These are phyloP conservation scores for Eucalyptus virginea DNA, from an alignment of 345 rosid species.

Conservation along the genomic window DNA sequence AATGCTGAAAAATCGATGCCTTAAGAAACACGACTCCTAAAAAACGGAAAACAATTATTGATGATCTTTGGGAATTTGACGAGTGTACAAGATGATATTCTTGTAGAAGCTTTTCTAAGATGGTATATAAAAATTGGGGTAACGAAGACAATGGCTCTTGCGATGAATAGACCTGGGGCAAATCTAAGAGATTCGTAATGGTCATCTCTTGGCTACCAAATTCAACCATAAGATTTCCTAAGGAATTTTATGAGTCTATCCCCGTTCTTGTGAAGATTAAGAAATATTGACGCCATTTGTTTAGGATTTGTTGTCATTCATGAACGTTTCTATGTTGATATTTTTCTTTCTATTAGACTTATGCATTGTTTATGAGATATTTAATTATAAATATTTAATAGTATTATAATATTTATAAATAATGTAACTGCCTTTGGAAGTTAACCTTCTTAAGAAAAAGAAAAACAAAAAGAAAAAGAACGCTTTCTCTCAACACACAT, in stretches of 20 bases:
- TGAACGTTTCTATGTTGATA: neutral
- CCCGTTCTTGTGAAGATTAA: neutral
- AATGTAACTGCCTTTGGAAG: no score
- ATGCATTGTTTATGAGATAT: neutral
- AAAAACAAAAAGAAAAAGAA: no score
- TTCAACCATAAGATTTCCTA: neutral
- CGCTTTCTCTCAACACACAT: no score
- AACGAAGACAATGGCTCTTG: neutral
- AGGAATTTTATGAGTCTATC: neutral
- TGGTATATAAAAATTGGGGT: neutral
- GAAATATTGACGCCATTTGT: neutral
- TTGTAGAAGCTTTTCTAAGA: neutral
- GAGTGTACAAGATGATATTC: neutral
- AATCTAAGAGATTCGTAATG: no score
- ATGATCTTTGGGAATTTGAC: neutral
- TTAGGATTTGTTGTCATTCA: no score
- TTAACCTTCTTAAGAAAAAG: no score
- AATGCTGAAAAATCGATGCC: neutral
- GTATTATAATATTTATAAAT: no score
- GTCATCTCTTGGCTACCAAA: neutral
- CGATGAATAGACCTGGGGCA: neutral
- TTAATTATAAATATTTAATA: no score
- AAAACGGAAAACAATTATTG: neutral
- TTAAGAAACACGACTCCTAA: neutral
- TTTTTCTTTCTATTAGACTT: neutral